Evolutionary conservation across 1,139 yeast species (phyloP).

Genomic region (Candida frijolesensis): DNA sequence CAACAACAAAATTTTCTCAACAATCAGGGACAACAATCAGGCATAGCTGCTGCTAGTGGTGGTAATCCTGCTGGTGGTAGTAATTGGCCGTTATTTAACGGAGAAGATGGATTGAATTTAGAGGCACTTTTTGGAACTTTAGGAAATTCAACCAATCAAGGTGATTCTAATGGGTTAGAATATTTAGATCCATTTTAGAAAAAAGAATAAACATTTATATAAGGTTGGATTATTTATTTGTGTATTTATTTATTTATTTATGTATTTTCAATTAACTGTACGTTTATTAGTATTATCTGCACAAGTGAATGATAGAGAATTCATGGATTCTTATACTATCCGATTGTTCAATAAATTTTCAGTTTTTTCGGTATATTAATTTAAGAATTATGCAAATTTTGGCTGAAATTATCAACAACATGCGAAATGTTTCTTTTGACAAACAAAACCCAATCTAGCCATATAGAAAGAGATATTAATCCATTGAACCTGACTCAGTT

Average conservation of each 20-base stretch:
- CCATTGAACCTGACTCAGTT: no score
- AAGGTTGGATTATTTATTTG: not conserved
- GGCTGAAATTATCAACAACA: no score
- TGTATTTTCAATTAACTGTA: no score
- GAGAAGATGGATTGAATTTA: conserved; percentile 16
- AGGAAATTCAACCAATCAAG: conserved; percentile 6
- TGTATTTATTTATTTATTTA: not conserved
- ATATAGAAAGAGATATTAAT: no score
- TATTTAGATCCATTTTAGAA: conserved; percentile 24
- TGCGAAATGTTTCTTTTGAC: no score
- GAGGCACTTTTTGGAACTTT: conserved; percentile 17
- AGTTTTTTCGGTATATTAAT: no score
- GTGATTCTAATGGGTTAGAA: conserved; percentile 19
- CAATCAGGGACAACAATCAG: not conserved
- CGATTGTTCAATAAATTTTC: no score
- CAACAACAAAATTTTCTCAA: not conserved
- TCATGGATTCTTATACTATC: no score
- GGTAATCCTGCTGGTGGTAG: not conserved
- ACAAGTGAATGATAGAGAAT: no score
- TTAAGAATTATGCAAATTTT: no score
- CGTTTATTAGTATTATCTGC: no score
- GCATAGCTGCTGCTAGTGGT: not conserved
- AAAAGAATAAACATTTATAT: not conserved
- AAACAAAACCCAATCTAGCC: no score
- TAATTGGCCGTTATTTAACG: conserved; percentile 2